Conservation (phyloP, 2,329 filamentous ascomycete genomes). For the Aureobasidium sp. region DNA sequence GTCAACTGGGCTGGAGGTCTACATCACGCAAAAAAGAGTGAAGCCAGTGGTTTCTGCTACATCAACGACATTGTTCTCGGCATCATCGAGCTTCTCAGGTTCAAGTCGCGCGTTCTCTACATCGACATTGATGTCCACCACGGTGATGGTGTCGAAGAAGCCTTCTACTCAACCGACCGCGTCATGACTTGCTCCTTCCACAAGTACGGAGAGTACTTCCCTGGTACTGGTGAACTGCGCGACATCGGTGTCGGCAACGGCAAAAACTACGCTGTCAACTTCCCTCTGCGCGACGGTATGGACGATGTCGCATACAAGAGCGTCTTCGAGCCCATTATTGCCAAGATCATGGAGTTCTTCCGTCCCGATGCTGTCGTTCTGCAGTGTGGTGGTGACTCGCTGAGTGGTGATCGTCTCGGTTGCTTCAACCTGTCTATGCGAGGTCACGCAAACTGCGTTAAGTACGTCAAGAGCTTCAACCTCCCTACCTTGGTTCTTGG, state of each 20-base stretch:
- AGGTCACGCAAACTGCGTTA: constrained; percentile 62
- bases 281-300: constrained; percentile 60
- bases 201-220: constrained; percentile 67
- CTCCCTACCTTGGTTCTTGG: constrained; percentile 58
- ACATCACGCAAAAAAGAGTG: constrained; percentile 42
- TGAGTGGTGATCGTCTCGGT: constrained; percentile 58
- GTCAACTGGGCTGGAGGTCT: constrained; percentile 44
- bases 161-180: constrained; percentile 62
- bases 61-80: constrained; percentile 56
- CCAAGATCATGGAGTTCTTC: constrained; percentile 62
- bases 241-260: constrained; percentile 60
- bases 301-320: constrained; percentile 57
- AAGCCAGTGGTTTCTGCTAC: constrained; percentile 41
- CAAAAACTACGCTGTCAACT: constrained; percentile 62
- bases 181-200: constrained; percentile 67
- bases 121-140: constrained; percentile 62
- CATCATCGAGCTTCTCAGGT: constrained; percentile 55
- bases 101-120: constrained; percentile 57
- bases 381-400: constrained; percentile 60
- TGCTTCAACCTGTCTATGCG: constrained; percentile 65
- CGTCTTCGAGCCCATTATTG: constrained; percentile 61
- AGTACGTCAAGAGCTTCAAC: constrained; percentile 59
- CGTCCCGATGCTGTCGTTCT: constrained; percentile 59
- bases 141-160: constrained; percentile 61
- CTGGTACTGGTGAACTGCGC: constrained; percentile 59